Base-by-base conservation (phyloP, 352 stramenopile genomes). In the Globisporangium viniferum region DNA sequence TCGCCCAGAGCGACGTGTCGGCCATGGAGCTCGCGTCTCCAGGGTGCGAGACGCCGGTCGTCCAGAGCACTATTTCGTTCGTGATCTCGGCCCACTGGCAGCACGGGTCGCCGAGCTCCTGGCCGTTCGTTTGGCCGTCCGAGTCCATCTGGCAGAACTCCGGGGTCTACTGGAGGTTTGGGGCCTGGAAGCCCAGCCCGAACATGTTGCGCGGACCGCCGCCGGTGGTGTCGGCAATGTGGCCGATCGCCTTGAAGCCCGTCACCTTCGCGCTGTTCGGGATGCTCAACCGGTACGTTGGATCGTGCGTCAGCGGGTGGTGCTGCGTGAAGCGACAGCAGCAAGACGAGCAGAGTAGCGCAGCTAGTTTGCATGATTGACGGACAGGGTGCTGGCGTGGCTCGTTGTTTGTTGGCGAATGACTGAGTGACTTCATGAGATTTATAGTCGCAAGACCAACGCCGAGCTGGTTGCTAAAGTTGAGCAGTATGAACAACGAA, bases 91-190 rank as follows among this genome's bases (percentile, higher is more conserved):
- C 53, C 67, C 71, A 84, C 33, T 36, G 57, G 55, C 81, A 90
- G 69, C 72, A 72, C 27, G 81, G 82, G 60, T 90, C 82, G n/a
- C 81, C 82, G 18, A 90, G 74, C 63, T 90, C 82, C 54, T 86
- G 62, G 3, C 81, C 81, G 63, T 90, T 90, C 20, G 76, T 88
- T 33, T 74, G 65, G 10, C 81, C 81, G 64, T 90, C 82, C 24
- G 73, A 75, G 69, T 84, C 77, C 18, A 49, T 60, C n/a, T 72
- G 24, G 54, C 77, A 84, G 49, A 84, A 53, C 9, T 39, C 60
- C 10, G 46, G 41, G 2, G 75, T 83, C 81, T 79, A 89, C 53
- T 73, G 71, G 36, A 67, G 46, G 0, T 68, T 72, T 0, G 72
- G 73, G 5, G 9, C 29, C 0, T 62, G 10, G 41, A 85, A 85